Conservation (phyloP, 2,329 filamentous ascomycete genomes). For the Teratosphaeriaceae sp. region DNA sequence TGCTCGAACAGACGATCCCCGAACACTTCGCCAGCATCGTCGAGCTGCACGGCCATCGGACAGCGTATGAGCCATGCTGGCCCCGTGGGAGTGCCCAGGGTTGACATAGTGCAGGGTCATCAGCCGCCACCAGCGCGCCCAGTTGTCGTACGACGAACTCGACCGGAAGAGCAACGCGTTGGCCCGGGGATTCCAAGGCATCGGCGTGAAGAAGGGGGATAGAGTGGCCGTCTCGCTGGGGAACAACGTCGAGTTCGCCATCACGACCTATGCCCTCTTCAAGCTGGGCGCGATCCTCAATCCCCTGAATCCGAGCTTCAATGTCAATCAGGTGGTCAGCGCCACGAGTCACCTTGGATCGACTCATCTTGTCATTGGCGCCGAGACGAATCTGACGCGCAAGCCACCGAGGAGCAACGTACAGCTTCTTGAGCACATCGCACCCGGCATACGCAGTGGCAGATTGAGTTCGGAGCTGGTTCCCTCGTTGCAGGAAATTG, state of each 20-base stretch:
- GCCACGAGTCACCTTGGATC: slow-evolving; percentile 71
- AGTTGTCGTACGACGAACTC: slow-evolving; percentile 67
- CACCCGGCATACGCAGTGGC: slow-evolving; percentile 18
- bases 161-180: slow-evolving; percentile 71
- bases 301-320: slow-evolving; percentile 90
- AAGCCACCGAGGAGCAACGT: slow-evolving; percentile 56
- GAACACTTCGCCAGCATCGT: slow-evolving; percentile 65
- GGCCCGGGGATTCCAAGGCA: slow-evolving; percentile 58
- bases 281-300: slow-evolving; percentile 90
- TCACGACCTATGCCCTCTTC: slow-evolving; percentile 81
- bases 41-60: slow-evolving; percentile 55
- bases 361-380: slow-evolving; percentile 72
- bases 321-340: slow-evolving; percentile 65
- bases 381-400: slow-evolving; percentile 74
- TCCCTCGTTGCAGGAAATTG: slow-evolving; percentile 62
- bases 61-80: slow-evolving; percentile 40
- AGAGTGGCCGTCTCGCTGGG: slow-evolving; percentile 81
- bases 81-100: not conserved
- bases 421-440: slow-evolving; percentile 45
- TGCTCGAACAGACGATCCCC: slow-evolving; percentile 63
- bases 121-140: slow-evolving; percentile 54
- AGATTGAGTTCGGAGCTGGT: slow-evolving; percentile 51
- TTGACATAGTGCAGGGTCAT: slow-evolving; percentile 42
- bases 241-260: slow-evolving; percentile 77
- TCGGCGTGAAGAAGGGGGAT: slow-evolving; percentile 74